Evolutionary conservation across 257 asterid genomes (phyloP), one percentile per base, ranked within the genome.

Genomic region (Lithospermum erythrorhizon): DNA sequence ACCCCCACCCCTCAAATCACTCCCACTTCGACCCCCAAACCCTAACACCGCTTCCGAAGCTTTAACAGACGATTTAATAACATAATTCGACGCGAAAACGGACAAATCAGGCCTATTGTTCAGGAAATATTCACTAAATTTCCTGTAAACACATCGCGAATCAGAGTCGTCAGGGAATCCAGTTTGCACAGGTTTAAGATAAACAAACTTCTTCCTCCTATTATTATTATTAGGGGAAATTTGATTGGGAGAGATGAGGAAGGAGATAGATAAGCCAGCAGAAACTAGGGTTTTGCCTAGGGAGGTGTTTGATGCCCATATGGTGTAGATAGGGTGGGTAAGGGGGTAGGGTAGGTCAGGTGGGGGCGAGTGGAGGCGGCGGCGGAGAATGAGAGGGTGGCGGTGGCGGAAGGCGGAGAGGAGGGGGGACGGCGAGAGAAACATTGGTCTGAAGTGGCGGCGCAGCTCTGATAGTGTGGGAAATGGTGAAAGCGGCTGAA

Each of bases 261-360:
- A 93, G 54, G 99, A 74, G 61, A 83, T 83, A 75, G 97, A 83
- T 53, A 93, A 90, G n/a, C 99, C 97, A 18, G 99, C 85, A 15
- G 99, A 93, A 69, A 93, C 96, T 5, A 93, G 87, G 83, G 97
- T 93, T 81, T 91, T 91, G 53, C 98, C 98, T 58, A 89, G 78
- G 64, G 95, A 87, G 58, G 96, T 93, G 79, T 86, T 89, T 76
- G 96, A 73, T 23, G 95, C 95, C 98, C 98, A 93, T 23, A 91
- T 77, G 65, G 96, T 78, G 80, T 88, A 91, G 58, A 87, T 84
- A 29, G 97, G 98, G 78, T 86, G 89, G 13, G 83, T 75, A 19
- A 88, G 81, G 6, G 97, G 84, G 73, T 88, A 84, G 69, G 86
- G 85, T 6, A 14, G 62, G 21, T 20, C 45, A 13, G 62, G 57